Evolutionary conservation across 805 yeast species (phyloP), one percentile per base, ranked within the genome.

Genomic region (Cyberlindnera saturnus): DNA sequence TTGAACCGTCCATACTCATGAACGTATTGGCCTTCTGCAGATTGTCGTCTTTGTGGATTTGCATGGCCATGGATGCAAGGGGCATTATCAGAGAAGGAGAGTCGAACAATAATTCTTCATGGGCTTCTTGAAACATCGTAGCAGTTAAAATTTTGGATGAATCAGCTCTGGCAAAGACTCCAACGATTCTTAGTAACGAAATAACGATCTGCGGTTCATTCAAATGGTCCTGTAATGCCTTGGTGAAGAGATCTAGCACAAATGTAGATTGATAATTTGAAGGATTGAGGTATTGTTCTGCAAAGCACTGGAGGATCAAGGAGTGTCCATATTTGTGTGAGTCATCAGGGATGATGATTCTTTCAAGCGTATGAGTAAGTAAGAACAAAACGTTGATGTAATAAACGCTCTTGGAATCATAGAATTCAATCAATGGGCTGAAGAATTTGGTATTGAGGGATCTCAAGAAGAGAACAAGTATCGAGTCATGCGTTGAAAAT

Each of bases 391-490:
- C 40, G 18, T 39, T 45, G 18, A 30, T 2, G 6, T 40, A 47
- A 31, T 36, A 36, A 2, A 13, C 17, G 7, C 32, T 32, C 13
- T 42, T 40, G 3, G 26, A 5, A 1, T 5, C 2, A 32, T 44
- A 38, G 23, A 23, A 37, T 6, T 46, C 52, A 2, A 47, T 37
- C 19, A 48, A 28, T 3, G 49, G 50, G 5, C n/a, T 14, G 15
- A 47, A 32, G 36, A 48, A 53, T 14, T 35, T 40, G 7, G 31
- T 10, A 15, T 47, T 44, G 15, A 53, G 43, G 3, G 40, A 33
- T 20, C 45, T 44, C 38, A 53, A 38, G 33, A 52, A 45, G 1
- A 41, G 41, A 18, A 40, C 11, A 32, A 40, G 40, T 4, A 48
- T 29, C 2, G 49, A 34, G 9, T 47, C 46, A 36, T 45, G 44